Evolutionary conservation across 75 land plant genomes (phyloP), one percentile per base, ranked within the genome.

Genomic region (Sequoia sempervirens): DNA sequence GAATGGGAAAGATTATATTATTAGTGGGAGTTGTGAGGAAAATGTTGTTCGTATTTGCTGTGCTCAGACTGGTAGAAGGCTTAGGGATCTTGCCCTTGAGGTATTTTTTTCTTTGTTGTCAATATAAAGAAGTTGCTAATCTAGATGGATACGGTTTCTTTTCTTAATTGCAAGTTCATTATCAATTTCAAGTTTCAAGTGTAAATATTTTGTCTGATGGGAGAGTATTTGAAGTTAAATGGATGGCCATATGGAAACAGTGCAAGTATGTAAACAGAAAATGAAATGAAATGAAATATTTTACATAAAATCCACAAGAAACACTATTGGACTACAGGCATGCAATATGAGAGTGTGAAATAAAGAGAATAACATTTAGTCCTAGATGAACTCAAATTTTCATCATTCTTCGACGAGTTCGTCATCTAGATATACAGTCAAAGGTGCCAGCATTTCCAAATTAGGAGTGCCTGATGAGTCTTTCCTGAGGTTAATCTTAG

Each of bases 1-100:
- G 92, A 95, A 92, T 86, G 95, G 95, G 46, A 88, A 93, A 72
- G 97, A 95, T 80, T 95, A 95, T 83, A 90, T 95, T 79, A 91
- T 95, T 52, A 93, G 92, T 84, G 97, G 97, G 38, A 95, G 97
- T 87, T 95, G 95, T 84, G 97, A 95, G 84, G 95, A 95, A 87
- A 91, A 92, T 84, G 90, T 92, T 11, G 93, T 94, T 58, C 95
- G 94, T 58, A 86, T 95, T 70, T 94, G 89, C 81, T 92, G 95
- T 93, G 90, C 97, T 86, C 94, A 90, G 84, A 94, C 95, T 84
- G 97, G 97, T 46, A 88, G 97, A 80, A 90, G 93, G 64, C 89
- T 95, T 64, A 86, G 90, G 85, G 97, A 95, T 86, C 61, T 95
- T 37, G 81, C 91, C 47, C 85, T 95, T 83, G 97, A 95, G 94